Evolutionary conservation across 495 filamentous ascomycete genomes (phyloP), one percentile per base, ranked within the genome.

Genomic region (Schizothecium vesticola): DNA sequence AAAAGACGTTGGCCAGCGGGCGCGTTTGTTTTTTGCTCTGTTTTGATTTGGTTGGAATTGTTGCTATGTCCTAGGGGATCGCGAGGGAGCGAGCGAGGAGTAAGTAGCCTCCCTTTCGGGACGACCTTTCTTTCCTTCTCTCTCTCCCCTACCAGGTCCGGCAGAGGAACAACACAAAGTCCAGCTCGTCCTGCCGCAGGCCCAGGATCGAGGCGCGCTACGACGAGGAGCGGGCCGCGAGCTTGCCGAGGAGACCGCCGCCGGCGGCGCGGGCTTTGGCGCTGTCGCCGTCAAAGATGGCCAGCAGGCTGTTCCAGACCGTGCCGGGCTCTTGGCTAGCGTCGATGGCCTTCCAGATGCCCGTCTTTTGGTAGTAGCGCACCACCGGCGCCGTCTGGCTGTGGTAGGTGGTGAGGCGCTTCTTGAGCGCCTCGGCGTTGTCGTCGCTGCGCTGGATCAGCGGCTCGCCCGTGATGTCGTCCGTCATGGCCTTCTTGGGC

Each of bases 381-480:
- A 95, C 93, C 63, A 99, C 95, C 36, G 96, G 94, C 23, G 87
- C 74, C 31, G 95, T 99, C 87, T 99, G 95, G 71, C 88, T 82
- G 82, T 99, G 95, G 80, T 98, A 99, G 19, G 94, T 97, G 31
- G 82, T 85, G 59, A 99, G 85, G 68, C 95, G 90, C 89, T 98
- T 99, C 86, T 91, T 94, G 62, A 99, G 85, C 55, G 94, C 92
- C n/a, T 94, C 94, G 72, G 91, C 94, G 75, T 99, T 99, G 84
- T 99, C 95, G 76, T 99, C 95, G 65, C 89, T 91, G 70, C 95
- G 90, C 83, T 98, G 95, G 77, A 98, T 92, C 71, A 99, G 81
- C 31, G 94, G 95, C 84, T 99, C 95, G 76, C 95, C 96, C 19
- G 96, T 97, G 67, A 98, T 77, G 76, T 99, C 95, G 82, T 99